A percentile compares a stretch with the other conserved stretches of the same genome.
Evolutionary conservation across 352 stramenopile genomes (phyloP).

Genomic region (Globisporangium spiculum): DNA sequence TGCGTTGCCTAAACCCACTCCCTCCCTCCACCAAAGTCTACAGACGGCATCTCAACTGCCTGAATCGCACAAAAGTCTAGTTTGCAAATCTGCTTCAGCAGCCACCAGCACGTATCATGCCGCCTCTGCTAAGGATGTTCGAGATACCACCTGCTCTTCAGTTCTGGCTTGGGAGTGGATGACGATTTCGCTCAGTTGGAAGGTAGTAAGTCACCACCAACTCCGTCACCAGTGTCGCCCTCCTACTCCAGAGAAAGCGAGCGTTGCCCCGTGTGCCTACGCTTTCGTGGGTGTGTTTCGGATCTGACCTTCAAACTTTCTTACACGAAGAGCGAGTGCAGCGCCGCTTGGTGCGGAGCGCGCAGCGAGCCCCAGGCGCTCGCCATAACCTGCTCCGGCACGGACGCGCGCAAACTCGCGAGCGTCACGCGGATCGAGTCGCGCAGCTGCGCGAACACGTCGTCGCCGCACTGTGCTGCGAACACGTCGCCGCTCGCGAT

Average conservation of each 20-base stretch:
- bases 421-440: conserved; percentile 47
- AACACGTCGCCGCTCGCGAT: conserved; percentile 40
- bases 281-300: not conserved
- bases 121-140: too few species aligned
- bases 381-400: conserved; percentile 57
- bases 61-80: too few species aligned
- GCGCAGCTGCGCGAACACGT: conserved; percentile 37
- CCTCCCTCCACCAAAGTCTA: too few species aligned
- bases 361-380: conserved; percentile 56
- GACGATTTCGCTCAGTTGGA: not conserved
- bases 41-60: too few species aligned
- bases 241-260: not conserved
- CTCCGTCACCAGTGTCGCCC: not conserved
- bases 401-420: conserved; percentile 36
- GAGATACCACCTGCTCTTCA: too few species aligned
- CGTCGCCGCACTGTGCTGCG: conserved; percentile 42
- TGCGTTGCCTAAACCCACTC: too few species aligned
- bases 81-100: too few species aligned
- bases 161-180: not conserved
- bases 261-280: not conserved
- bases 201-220: not conserved
- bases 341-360: conserved; percentile 45
- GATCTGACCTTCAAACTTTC: not conserved
- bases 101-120: too few species aligned
- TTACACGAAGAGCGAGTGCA: conserved; percentile 68